Percentiles rank a stretch among this genome's conserved stretches.
Conservation (phyloP, 306 rosid genomes). For the Cucurbita pepo region DNA sequence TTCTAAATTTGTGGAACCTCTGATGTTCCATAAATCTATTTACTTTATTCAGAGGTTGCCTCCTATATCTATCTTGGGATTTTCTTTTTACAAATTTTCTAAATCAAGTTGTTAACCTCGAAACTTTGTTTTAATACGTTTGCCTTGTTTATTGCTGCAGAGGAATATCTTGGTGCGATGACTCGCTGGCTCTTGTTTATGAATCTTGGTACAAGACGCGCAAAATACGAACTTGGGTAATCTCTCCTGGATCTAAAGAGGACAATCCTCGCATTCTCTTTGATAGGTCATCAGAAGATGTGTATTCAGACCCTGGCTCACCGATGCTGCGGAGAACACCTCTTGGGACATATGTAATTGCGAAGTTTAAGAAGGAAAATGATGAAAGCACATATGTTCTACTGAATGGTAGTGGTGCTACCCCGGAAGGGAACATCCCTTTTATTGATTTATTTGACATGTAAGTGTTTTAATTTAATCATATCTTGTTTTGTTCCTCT, state of each 20-base stretch:
- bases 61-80: not conserved
- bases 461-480: slow-evolving; percentile 30
- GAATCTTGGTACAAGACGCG: slow-evolving; percentile 98
- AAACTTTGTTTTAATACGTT: not conserved
- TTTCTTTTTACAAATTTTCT: not conserved
- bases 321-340: slow-evolving; percentile 88
- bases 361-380: slow-evolving; percentile 49
- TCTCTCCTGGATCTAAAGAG: slow-evolving; percentile 67
- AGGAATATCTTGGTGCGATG: slow-evolving; percentile 94
- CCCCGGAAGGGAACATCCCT: slow-evolving; percentile 88
- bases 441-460: slow-evolving; percentile 93
- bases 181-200: slow-evolving; percentile 72
- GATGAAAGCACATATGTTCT: slow-evolving; percentile 48
- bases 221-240: slow-evolving; percentile 59
- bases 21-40: not conserved
- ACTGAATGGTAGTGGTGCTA: slow-evolving; percentile 87
- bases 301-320: slow-evolving; percentile 95
- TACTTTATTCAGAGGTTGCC: not conserved
- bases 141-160: slow-evolving; percentile 28
- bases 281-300: slow-evolving; percentile 97
- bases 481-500: not conserved
- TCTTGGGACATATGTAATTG: slow-evolving; percentile 69
- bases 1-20: not conserved
- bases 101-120: not conserved
- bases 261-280: slow-evolving; percentile 57